Evolutionary conservation across 2,329 filamentous ascomycete genomes (phyloP).

Genomic region (Metarhizium robertsii): DNA sequence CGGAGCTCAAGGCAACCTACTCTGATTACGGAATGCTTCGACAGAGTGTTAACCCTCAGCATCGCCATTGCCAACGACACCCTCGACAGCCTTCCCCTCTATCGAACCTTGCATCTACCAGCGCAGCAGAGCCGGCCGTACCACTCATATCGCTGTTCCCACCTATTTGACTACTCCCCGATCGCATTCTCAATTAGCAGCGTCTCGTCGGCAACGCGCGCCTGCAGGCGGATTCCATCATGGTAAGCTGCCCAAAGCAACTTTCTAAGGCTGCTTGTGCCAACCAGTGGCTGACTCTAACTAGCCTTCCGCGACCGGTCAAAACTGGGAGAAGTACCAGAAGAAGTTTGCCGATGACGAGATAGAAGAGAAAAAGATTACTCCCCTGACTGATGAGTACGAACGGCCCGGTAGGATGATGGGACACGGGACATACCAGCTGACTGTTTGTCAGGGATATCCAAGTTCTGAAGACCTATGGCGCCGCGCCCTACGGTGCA

Average conservation of each 20-base stretch:
- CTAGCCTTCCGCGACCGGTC: constrained; percentile 89
- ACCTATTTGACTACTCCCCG: neutral
- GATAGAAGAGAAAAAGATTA: constrained; percentile 99
- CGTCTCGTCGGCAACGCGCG: constrained; percentile 9
- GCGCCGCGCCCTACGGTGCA: constrained; percentile 88
- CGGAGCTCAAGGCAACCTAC: constrained; percentile 28
- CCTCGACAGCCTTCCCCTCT: neutral
- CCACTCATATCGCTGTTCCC: neutral
- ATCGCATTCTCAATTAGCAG: neutral
- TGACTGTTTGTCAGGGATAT: constrained; percentile 64
- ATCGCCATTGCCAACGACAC: constrained; percentile 11
- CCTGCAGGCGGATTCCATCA: constrained; percentile 25
- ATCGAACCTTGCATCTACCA: neutral
- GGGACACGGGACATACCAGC: constrained; percentile 6
- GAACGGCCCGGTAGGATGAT: constrained; percentile 23
- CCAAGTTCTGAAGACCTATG: constrained; percentile 97
- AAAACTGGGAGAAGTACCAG: constrained; percentile 97
- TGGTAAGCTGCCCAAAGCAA: constrained; percentile 25
- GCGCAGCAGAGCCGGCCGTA: neutral
- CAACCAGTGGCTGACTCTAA: constrained; percentile 14
- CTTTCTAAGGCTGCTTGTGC: constrained; percentile 5
- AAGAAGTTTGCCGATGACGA: constrained; percentile 97
- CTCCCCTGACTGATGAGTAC: constrained; percentile 91
- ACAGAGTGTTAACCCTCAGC: constrained; percentile 17
- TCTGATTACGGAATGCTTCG: constrained; percentile 29